phyloP scores from a whole-genome alignment of 768 basidiomycete genomes.

The Mycena indigotica region DNA sequence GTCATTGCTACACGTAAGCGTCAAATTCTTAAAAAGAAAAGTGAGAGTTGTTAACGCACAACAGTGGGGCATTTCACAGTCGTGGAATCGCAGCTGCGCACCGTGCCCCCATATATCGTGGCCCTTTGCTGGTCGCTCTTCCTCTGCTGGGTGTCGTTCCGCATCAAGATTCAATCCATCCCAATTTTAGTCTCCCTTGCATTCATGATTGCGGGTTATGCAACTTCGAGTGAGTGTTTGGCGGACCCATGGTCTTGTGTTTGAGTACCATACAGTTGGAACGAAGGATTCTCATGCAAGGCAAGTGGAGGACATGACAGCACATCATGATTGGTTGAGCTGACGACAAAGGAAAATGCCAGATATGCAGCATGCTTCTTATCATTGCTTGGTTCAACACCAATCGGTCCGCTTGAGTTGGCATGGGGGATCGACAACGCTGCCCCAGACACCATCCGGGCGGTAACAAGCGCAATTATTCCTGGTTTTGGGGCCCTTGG shows the following conservation, averaged over 20 bases:
- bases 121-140: constrained; percentile 43
- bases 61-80: constrained; percentile 42
- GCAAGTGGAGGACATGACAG: constrained; percentile 1
- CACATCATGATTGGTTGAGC: not conserved
- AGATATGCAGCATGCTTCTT: constrained; percentile 54
- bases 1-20: constrained; percentile 46
- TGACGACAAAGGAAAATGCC: not conserved
- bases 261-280: too few relatives aligned
- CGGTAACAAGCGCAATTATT: constrained; percentile 46
- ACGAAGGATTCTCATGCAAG: constrained; percentile 44
- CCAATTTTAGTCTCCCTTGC: constrained; percentile 38
- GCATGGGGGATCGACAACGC: constrained; percentile 54
- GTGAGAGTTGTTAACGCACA: not conserved
- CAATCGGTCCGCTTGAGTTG: constrained; percentile 44
- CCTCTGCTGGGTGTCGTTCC: constrained; percentile 38
- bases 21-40: not conserved
- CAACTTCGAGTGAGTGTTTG: constrained; percentile 37
- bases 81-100: constrained; percentile 49
- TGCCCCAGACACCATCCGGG: constrained; percentile 50
- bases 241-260: too few relatives aligned
- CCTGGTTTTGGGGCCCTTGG: constrained; percentile 46
- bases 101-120: constrained; percentile 51
- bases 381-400: constrained; percentile 40
- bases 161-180: constrained; percentile 37
- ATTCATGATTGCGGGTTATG: constrained; percentile 46